A percentile compares a stretch with the other conserved stretches of the same genome.
phyloP scores from a whole-genome alignment of 2,329 filamentous ascomycete species.

The Fulvia fulva region DNA sequence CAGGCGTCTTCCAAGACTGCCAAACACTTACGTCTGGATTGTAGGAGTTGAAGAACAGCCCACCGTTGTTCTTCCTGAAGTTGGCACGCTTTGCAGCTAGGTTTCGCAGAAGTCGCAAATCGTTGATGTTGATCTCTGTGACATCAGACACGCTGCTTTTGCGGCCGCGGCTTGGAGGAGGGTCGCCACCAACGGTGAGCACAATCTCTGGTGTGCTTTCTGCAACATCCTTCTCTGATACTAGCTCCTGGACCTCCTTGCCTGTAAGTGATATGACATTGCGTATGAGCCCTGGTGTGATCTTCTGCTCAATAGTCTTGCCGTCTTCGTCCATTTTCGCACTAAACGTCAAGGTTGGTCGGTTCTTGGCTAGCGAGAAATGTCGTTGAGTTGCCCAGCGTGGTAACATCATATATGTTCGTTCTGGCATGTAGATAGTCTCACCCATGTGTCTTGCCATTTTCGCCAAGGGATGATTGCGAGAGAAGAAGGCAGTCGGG shows the following conservation, averaged over 20 bases:
- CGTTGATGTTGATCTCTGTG: conserved; percentile 27
- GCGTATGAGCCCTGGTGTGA: conserved; percentile 51
- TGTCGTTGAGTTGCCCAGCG: conserved; percentile 44
- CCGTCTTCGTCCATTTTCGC: conserved; percentile 51
- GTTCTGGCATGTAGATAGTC: conserved; percentile 56
- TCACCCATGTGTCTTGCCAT: conserved; percentile 58
- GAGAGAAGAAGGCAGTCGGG: conserved; percentile 65
- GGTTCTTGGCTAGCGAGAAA: conserved; percentile 52
- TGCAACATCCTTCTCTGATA: conserved; percentile 12
- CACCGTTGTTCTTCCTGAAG: conserved; percentile 37
- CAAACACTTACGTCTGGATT: conserved; percentile 36
- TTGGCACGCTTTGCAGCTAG: conserved; percentile 33
- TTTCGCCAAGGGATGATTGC: conserved; percentile 55
- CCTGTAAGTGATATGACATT: conserved; percentile 55
- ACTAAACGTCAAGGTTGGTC: conserved; percentile 60
- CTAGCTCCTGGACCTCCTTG: conserved; percentile 29
- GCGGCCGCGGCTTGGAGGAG: conserved; percentile 18
- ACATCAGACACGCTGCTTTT: conserved; percentile 19
- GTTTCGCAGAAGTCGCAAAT: conserved; percentile 36
- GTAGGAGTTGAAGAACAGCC: conserved; percentile 33
- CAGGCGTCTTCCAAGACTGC: conserved; percentile 28
- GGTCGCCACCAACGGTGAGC: conserved; percentile 34
- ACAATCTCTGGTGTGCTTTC: conserved; percentile 13
- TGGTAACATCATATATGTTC: conserved; percentile 56
- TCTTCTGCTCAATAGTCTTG: conserved; percentile 51